Conservation (phyloP, 441 rosid genomes). For the Aleurites moluccanus region DNA sequence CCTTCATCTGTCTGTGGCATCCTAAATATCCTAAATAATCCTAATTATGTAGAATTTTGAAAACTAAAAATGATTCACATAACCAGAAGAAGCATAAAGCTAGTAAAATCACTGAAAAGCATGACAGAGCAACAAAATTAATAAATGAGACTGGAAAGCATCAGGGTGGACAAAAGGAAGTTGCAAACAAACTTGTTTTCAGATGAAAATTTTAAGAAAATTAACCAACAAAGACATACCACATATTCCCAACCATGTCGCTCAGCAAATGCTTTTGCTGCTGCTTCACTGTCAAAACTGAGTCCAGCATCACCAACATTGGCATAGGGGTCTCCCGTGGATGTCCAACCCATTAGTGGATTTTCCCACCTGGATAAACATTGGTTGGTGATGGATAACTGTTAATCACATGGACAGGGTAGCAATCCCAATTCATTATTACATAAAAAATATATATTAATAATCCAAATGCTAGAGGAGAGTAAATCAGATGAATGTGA, state of each 20-base stretch:
- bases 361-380: constrained; percentile 80
- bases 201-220: not conserved
- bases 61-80: not conserved
- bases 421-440: constrained; percentile 2
- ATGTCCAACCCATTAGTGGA: constrained; percentile 99
- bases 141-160: not conserved
- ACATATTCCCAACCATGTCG: constrained; percentile 89
- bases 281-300: constrained; percentile 67
- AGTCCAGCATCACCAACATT: constrained; percentile 93
- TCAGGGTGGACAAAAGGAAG: not conserved
- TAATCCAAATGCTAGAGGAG: not conserved
- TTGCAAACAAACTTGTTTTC: not conserved
- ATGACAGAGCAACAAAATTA: too few relatives aligned
- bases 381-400: not conserved
- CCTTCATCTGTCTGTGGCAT: not conserved
- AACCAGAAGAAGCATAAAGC: not conserved
- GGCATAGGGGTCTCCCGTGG: constrained; percentile 98
- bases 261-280: constrained; percentile 83
- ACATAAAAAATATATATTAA: not conserved
- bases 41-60: not conserved
- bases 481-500: not conserved
- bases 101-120: not conserved
- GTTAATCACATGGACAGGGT: constrained; percentile 4
- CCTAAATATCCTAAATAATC: not conserved
- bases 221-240: constrained; percentile 37